Conservation (phyloP, 495 filamentous ascomycete genomes). For the Clavariopsis aquatica region DNA sequence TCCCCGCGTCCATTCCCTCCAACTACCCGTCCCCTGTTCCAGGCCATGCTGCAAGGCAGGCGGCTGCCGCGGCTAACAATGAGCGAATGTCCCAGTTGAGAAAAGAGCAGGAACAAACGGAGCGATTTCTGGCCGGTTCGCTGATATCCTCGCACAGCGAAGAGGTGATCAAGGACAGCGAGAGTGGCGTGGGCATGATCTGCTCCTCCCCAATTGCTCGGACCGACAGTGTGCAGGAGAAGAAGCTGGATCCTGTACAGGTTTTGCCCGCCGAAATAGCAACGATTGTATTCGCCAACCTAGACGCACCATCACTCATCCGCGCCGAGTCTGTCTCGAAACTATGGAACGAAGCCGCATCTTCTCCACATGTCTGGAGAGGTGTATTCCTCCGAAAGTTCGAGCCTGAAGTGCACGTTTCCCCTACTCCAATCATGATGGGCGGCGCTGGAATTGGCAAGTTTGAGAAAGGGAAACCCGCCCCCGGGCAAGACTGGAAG, state of each 20-base stretch:
- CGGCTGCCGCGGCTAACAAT: slow-evolving; percentile 32
- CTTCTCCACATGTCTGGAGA: slow-evolving; percentile 73
- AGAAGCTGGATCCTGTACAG: slow-evolving; percentile 62
- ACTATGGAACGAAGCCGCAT: slow-evolving; percentile 62
- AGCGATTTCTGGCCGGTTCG: slow-evolving; percentile 17
- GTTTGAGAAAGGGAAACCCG: slow-evolving; percentile 43
- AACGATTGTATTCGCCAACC: slow-evolving; percentile 67
- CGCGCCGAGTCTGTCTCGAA: slow-evolving; percentile 63
- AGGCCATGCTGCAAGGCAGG: slow-evolving; percentile 29
- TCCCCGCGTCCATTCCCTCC: slow-evolving; percentile 21
- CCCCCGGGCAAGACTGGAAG: slow-evolving; percentile 71
- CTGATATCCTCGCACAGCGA: background rate
- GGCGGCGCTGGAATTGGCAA: slow-evolving; percentile 54
- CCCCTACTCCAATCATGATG: slow-evolving; percentile 48
- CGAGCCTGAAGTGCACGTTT: slow-evolving; percentile 48
- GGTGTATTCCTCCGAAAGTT: slow-evolving; percentile 72
- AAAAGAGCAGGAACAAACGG: slow-evolving; percentile 27
- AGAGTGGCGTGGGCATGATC: slow-evolving; percentile 35
- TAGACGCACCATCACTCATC: slow-evolving; percentile 68
- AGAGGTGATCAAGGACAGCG: slow-evolving; percentile 35
- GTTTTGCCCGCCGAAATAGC: slow-evolving; percentile 71
- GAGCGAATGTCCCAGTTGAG: slow-evolving; percentile 11
- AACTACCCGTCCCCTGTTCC: slow-evolving; percentile 23
- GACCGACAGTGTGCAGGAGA: slow-evolving; percentile 25
- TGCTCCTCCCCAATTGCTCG: slow-evolving; percentile 22